Conservation (phyloP, 805 yeast genomes). For the Kodamaea sagamina region DNA sequence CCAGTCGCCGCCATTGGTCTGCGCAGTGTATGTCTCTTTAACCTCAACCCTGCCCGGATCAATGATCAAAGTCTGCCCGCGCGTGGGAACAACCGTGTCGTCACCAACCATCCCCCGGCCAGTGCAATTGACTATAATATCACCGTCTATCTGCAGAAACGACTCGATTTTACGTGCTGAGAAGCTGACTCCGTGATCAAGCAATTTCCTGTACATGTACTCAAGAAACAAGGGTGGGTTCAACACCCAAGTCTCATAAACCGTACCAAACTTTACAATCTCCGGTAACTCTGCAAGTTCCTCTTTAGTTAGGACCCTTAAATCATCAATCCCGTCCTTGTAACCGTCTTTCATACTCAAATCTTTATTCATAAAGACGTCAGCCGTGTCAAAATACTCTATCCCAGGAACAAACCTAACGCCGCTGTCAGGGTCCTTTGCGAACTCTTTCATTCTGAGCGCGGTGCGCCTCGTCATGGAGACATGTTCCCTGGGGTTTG, state of each 20-base stretch:
- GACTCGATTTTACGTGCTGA: conserved; percentile 34
- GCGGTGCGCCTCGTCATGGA: conserved; percentile 52
- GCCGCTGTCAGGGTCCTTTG: conserved; percentile 44
- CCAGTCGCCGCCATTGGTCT: conserved; percentile 38
- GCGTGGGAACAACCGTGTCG: conserved; percentile 49
- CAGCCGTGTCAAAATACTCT: conserved; percentile 56
- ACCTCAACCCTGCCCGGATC: conserved; percentile 19
- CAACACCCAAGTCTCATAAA: conserved; percentile 59
- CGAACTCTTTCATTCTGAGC: conserved; percentile 43
- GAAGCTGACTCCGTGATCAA: conserved; percentile 36
- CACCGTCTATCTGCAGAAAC: conserved; percentile 42
- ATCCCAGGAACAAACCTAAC: conserved; percentile 54
- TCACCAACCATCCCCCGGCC: conserved; percentile 54
- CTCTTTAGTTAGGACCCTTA: conserved; percentile 17
- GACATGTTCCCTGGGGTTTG: conserved; percentile 7
- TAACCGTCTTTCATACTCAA: conserved; percentile 16
- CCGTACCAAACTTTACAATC: conserved; percentile 48
- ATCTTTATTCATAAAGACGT: conserved; percentile 30
- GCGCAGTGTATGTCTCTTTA: conserved; percentile 1
- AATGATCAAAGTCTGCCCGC: conserved; percentile 71
- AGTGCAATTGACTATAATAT: conserved; percentile 56
- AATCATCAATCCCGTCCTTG: conserved; percentile 40
- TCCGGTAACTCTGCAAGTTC: conserved; percentile 16
- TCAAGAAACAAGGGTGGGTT: conserved; percentile 61
- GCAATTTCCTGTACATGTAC: conserved; percentile 43